These are phyloP conservation scores for Sporothrix euskadiensis DNA, from an alignment of 2,329 filamentous ascomycete species.

Conservation along the genomic window DNA sequence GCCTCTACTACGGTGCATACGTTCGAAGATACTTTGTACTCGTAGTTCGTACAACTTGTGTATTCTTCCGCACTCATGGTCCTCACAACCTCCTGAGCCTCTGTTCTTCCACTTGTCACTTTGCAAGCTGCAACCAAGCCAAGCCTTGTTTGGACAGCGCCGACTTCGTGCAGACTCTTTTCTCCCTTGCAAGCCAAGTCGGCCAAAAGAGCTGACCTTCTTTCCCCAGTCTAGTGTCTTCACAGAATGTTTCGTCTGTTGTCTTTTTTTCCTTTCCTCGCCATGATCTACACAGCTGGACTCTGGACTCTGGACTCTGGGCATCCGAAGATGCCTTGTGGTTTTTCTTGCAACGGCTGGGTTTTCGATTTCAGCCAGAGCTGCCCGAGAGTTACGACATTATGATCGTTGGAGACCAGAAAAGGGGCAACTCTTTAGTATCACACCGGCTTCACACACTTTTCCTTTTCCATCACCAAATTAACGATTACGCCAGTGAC, in stretches of 20 bases:
- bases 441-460: not conserved
- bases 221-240: not conserved
- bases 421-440: not conserved
- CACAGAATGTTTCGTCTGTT: slow-evolving; percentile 4
- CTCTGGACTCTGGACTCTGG: not conserved
- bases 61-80: not conserved
- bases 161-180: not conserved
- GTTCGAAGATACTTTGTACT: not conserved
- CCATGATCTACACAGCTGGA: not conserved
- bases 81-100: not conserved
- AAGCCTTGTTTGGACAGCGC: not conserved
- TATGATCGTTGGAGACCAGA: not conserved
- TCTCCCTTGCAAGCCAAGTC: not conserved
- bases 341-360: not conserved
- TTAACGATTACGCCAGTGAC: slow-evolving; percentile 1
- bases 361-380: not conserved
- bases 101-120: not conserved
- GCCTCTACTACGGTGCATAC: no score
- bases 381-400: not conserved
- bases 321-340: not conserved
- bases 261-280: not conserved
- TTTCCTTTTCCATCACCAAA: not conserved
- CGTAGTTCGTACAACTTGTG: not conserved
- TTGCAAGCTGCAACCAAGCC: not conserved
- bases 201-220: not conserved